Percentiles rank a stretch among this genome's conserved stretches.
phyloP scores from a whole-genome alignment of 1,139 yeast genomes.

The Suhomyces bokatorum region DNA sequence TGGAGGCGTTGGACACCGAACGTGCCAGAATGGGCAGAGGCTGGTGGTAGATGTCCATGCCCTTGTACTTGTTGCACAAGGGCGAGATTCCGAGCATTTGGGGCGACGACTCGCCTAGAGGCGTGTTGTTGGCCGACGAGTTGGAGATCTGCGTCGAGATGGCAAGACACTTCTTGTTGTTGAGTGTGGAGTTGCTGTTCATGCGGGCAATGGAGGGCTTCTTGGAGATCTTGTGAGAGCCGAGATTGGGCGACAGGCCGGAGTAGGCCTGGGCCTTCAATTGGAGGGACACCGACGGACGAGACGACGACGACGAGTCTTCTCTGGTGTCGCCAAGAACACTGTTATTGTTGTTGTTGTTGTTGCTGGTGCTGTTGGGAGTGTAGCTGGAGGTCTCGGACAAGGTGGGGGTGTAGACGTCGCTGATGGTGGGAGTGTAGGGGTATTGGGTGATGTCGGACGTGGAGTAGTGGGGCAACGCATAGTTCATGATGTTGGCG shows the following conservation, averaged over 20 bases:
- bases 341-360: slow-evolving; percentile 1
- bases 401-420: slow-evolving; percentile 24
- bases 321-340: background rate
- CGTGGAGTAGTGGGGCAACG: slow-evolving; percentile 13
- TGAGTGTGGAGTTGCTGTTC: slow-evolving; percentile 15
- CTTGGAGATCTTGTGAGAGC: slow-evolving; percentile 21
- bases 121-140: slow-evolving; percentile 12
- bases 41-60: slow-evolving; percentile 20
- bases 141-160: slow-evolving; percentile 21
- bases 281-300: slow-evolving; percentile 19
- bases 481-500: slow-evolving; percentile 5
- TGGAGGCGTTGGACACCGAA: slow-evolving; percentile 17
- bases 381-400: slow-evolving; percentile 25
- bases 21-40: slow-evolving; percentile 17
- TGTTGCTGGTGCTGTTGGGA: slow-evolving; percentile 20
- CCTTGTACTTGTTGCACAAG: slow-evolving; percentile 23
- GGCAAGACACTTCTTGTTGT: slow-evolving; percentile 22
- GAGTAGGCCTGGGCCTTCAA: slow-evolving; percentile 17
- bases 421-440: slow-evolving; percentile 22
- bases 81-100: slow-evolving; percentile 22
- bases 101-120: slow-evolving; percentile 18
- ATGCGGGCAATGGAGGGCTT: slow-evolving; percentile 25
- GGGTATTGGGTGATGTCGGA: slow-evolving; percentile 16
- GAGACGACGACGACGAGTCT: slow-evolving; percentile 12
- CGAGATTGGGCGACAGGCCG: slow-evolving; percentile 17